These are phyloP conservation scores for Boletus pseudo-olivaceus DNA, from an alignment of 768 basidiomycete species.

Conservation along the genomic window DNA sequence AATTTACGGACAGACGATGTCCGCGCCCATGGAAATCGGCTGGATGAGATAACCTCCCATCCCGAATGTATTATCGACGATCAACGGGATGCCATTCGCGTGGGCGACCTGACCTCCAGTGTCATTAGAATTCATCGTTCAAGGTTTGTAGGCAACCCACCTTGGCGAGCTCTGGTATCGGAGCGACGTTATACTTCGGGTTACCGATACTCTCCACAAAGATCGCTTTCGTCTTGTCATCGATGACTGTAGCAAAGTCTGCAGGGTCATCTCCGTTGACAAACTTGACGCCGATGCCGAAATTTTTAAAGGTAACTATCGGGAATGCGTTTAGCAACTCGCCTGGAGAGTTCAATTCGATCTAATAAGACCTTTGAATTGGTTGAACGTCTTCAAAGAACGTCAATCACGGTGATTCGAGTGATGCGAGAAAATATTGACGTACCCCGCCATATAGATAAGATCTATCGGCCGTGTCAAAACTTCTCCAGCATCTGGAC, in stretches of 20 bases:
- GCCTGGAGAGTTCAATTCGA: neutral
- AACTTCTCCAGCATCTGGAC: neutral
- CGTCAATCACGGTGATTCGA: neutral
- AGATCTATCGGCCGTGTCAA: conserved; percentile 4
- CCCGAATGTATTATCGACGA: conserved; percentile 81
- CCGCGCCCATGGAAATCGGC: conserved; percentile 73
- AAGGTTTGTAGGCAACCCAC: conserved; percentile 25
- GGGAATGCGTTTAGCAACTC: neutral
- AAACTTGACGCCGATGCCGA: conserved; percentile 35
- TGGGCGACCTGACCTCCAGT: conserved; percentile 67
- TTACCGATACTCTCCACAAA: conserved; percentile 80
- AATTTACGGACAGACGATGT: conserved; percentile 56
- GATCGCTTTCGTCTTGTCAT: conserved; percentile 73
- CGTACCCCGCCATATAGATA: conserved; percentile 21
- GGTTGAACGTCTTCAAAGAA: conserved; percentile 15
- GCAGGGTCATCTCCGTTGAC: conserved; percentile 53
- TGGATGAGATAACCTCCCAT: conserved; percentile 66
- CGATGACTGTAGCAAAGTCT: conserved; percentile 63
- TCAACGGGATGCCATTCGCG: conserved; percentile 65
- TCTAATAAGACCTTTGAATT: conserved; percentile 14
- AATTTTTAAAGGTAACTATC: conserved; percentile 20
- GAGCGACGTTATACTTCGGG: conserved; percentile 66
- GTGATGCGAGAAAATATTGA: neutral
- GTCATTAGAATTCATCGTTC: neutral
- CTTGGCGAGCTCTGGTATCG: conserved; percentile 67